These are phyloP conservation scores for Tetracladium marchalianum DNA, from an alignment of 495 filamentous ascomycete species.

Conservation along the genomic window DNA sequence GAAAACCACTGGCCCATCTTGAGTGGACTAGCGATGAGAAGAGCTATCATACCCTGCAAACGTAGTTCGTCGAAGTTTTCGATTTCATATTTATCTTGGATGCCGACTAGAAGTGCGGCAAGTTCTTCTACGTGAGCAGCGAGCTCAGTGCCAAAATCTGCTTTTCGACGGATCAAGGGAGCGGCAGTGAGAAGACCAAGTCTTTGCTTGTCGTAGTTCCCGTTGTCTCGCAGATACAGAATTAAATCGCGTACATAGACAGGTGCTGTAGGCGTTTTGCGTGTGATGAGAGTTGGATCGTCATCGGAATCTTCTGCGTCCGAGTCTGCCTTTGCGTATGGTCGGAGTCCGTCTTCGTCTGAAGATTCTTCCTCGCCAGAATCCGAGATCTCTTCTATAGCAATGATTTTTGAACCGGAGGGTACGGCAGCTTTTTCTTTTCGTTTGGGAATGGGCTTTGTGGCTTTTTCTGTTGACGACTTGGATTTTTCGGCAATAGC, in stretches of 20 bases:
- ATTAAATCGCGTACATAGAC: conserved; percentile 91
- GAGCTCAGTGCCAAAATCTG: conserved; percentile 79
- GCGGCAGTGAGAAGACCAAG: conserved; percentile 70
- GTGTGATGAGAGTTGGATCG: conserved; percentile 74
- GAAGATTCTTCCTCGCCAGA: conserved; percentile 17
- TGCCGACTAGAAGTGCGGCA: conserved; percentile 59
- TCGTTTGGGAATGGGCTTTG: conserved; percentile 18
- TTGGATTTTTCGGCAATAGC: conserved; percentile 6
- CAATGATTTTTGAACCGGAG: conserved; percentile 41
- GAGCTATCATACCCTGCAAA: conserved; percentile 74
- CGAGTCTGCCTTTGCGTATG: conserved; percentile 88
- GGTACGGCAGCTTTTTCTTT: conserved; percentile 3
- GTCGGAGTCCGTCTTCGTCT: conserved; percentile 59
- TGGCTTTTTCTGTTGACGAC: conserved; percentile 5
- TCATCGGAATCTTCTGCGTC: conserved; percentile 87
- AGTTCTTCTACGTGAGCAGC: conserved; percentile 76
- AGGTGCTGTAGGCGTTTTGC: conserved; percentile 74
- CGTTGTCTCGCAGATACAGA: conserved; percentile 63
- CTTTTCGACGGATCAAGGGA: conserved; percentile 76
- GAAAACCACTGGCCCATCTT: conserved; percentile 78
- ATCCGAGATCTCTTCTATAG: conserved; percentile 53
- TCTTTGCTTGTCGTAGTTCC: conserved; percentile 74
- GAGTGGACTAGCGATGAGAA: conserved; percentile 65
- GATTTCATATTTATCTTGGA: conserved; percentile 72
- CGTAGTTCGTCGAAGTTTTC: conserved; percentile 67